Base-by-base conservation (phyloP, 2,329 filamentous ascomycete species). In the Hypoxylon sp. region DNA sequence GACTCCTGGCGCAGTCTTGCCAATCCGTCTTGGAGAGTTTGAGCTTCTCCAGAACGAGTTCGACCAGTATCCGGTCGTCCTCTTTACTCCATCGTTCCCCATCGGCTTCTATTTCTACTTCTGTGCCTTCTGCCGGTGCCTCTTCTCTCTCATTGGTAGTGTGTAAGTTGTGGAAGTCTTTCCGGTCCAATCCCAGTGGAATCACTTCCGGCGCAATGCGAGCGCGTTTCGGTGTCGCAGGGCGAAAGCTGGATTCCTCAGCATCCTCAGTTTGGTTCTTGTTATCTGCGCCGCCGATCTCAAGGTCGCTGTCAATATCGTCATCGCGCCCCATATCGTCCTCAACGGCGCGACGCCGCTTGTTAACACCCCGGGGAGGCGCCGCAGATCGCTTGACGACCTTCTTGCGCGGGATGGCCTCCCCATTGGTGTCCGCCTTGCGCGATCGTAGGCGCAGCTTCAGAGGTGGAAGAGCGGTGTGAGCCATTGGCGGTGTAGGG, bases 41-140 rank as follows among this genome's bases (percentile, higher is more conserved):
- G 61, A 91, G 82, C 81, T 91, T 91, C 76, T 90, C 88, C 5
- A 91, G 81, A 42, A 92, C 88, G 17, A 91, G 83, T 78, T 91
- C 88, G n/a, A 91, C 87, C 1, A 92, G 82, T 63, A 90, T 82
- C 63, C 88, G 83, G 76, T 91, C 89, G 68, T 91, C 88, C 70
- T 91, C 89, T 1, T 83, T 82, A 66, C 84, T 89, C 90, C 90
- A 91, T 42, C 80, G 79, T 63, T 83, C 80, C 60, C 81, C 83
- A 66, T 85, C 84, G 1, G 77, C 80, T 57, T 84, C 84, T 29
- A 80, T 74, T 33, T 84, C 82, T 14, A 84, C 77, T 39, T 83
- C 81, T 1, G 79, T 80, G 59, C 80, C 80, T 61, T 80, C 71
- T 29, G 74, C 71, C 33, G 65, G 65, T 46, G 58, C 72, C 53